These are phyloP conservation scores for Amylocarpus encephaloides DNA, from an alignment of 2,329 filamentous ascomycete species.

Conservation along the genomic window DNA sequence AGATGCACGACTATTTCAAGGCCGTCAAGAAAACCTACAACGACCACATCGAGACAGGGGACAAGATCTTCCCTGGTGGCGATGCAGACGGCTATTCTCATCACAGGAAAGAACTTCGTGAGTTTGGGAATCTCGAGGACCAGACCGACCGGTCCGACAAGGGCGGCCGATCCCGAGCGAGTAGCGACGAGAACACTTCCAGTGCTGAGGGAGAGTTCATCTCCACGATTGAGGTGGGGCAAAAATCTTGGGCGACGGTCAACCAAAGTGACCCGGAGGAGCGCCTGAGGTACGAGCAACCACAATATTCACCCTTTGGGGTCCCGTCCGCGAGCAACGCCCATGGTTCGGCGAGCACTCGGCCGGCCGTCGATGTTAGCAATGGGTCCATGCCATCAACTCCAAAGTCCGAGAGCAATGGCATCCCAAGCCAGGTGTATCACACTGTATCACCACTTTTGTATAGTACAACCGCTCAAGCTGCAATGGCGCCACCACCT, in stretches of 20 bases:
- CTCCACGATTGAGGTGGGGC: constrained; percentile 27
- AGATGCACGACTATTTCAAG: constrained; percentile 48
- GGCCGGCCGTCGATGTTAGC: too few relatives aligned
- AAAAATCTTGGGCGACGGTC: constrained; percentile 25
- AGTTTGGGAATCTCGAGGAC: constrained; percentile 39
- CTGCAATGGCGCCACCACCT: constrained; percentile 1
- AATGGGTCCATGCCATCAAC: background rate
- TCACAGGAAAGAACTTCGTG: constrained; percentile 45
- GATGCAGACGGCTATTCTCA: constrained; percentile 50
- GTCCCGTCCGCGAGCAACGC: background rate
- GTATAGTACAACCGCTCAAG: background rate
- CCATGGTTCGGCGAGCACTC: too few relatives aligned
- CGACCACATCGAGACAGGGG: background rate
- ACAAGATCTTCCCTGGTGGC: constrained; percentile 33
- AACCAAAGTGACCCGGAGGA: constrained; percentile 24
- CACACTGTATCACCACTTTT: too few relatives aligned
- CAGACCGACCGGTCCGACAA: constrained; percentile 21
- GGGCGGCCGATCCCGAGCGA: constrained; percentile 21
- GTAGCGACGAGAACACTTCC: constrained; percentile 24
- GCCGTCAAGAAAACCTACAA: constrained; percentile 45
- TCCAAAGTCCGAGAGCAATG: constrained; percentile 10
- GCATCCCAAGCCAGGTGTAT: background rate
- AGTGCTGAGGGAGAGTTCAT: constrained; percentile 26
- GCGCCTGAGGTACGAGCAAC: constrained; percentile 16
- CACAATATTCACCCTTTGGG: constrained; percentile 17